Conservation (phyloP, 2,329 filamentous ascomycete genomes). For the Samsoniella hepiali region DNA sequence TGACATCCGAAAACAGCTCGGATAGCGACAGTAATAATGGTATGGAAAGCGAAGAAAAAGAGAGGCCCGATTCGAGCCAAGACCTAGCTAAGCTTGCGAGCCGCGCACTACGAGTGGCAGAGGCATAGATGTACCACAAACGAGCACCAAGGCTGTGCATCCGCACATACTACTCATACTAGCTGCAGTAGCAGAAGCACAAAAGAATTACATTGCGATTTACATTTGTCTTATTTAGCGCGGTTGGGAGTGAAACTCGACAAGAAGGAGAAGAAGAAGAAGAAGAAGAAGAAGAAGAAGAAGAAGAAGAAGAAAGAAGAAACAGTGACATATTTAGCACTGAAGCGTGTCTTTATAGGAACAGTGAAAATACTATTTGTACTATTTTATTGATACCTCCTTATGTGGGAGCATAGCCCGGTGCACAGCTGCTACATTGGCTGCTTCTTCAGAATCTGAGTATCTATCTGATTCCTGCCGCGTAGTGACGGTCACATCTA, state of each 20-base stretch:
- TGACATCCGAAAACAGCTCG: neutral
- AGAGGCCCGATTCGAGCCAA: neutral
- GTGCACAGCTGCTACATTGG: neutral
- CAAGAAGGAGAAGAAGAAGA: neutral
- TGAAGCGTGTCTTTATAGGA: conserved; percentile 14
- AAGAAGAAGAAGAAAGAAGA: neutral
- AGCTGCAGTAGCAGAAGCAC: neutral
- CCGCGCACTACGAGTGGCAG: neutral
- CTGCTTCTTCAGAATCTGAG: neutral
- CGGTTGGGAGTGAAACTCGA: neutral
- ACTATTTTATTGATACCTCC: conserved; percentile 3
- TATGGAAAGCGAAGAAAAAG: neutral
- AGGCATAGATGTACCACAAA: conserved; percentile 5
- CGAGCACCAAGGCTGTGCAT: neutral
- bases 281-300: neutral
- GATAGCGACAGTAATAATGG: neutral
- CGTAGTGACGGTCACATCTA: neutral
- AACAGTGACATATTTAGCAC: conserved; percentile 10
- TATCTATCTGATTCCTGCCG: neutral
- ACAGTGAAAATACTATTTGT: conserved; percentile 10
- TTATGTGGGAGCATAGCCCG: neutral
- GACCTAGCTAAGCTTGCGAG: neutral
- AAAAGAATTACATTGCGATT: conserved; percentile 10
- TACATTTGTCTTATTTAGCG: conserved; percentile 17
- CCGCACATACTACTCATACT: neutral